Percentiles rank a stretch among this genome's conserved stretches.
Evolutionary conservation across 805 yeast genomes (phyloP).

Genomic region (Ogataea chonburiensis): DNA sequence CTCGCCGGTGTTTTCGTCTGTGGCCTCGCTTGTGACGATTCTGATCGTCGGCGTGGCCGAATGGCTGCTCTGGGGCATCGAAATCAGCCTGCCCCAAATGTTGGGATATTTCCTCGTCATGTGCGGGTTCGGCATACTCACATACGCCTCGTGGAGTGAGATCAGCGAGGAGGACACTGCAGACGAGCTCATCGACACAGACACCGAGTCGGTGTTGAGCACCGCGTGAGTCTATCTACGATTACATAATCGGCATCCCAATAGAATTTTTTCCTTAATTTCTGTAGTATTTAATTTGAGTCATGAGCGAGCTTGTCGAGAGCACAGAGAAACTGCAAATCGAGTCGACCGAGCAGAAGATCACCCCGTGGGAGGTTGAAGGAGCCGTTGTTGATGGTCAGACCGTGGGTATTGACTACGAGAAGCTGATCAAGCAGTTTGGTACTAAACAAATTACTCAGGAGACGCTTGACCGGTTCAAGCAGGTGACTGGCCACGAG

Average conservation of each 20-base stretch:
- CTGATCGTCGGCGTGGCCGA: slow-evolving; percentile 77
- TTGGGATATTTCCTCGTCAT: slow-evolving; percentile 70
- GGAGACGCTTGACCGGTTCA: slow-evolving; percentile 75
- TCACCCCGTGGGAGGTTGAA: slow-evolving; percentile 99
- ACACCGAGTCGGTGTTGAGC: slow-evolving; percentile 33
- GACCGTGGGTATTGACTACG: slow-evolving; percentile 89
- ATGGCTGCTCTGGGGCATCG: slow-evolving; percentile 62
- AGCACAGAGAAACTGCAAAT: slow-evolving; percentile 10
- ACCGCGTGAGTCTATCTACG: slow-evolving; percentile 14
- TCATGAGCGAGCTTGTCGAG: slow-evolving; percentile 10
- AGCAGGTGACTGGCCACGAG: slow-evolving; percentile 77
- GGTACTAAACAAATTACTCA: slow-evolving; percentile 74
- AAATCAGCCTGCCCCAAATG: slow-evolving; percentile 53
- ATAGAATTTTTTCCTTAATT: not conserved
- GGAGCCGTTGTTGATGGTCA: slow-evolving; percentile 97
- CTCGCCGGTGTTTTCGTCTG: slow-evolving; percentile 77
- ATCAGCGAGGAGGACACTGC: slow-evolving; percentile 43
- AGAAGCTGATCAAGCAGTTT: slow-evolving; percentile 78
- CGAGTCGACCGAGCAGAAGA: slow-evolving; percentile 45
- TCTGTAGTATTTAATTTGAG: not conserved
- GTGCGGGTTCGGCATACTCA: slow-evolving; percentile 64
- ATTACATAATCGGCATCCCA: not conserved
- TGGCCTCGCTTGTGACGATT: slow-evolving; percentile 62
- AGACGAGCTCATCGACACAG: slow-evolving; percentile 35
- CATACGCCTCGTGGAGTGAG: slow-evolving; percentile 65